Evolutionary conservation across 2,329 filamentous ascomycete genomes (phyloP), one percentile per base, ranked within the genome.

Genomic region (Neospermospora avenae): DNA sequence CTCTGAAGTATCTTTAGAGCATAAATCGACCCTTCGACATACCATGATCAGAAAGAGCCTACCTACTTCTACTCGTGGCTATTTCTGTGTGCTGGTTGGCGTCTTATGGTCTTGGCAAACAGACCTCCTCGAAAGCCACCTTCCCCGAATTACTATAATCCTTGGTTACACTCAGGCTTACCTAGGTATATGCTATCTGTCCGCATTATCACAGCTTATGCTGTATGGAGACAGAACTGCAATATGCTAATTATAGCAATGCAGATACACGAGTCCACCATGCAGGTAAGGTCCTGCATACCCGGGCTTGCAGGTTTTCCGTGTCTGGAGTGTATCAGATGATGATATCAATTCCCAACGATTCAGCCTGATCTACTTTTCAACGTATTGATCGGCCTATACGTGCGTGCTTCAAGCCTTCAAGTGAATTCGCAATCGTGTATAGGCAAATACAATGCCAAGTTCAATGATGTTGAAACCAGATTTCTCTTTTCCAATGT

Each of bases 321-420:
- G 20, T 18, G 31, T 51, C 18, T 37, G 18, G 18, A 22, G 25
- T 49, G 24, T 37, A 37, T 37, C 31, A 51, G 18, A 37, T 24
- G 31, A 51, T 37, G 18, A 6, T 31, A 31, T 51, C 48, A 18
- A 51, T 7, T 22, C 31, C 8, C 3, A 51, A 28, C 31, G 6
- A 37, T 35, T 60, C 37, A 60, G 58, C 44, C 58, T 60, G 52
- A 56, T 28, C 24, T 25, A 34, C 37, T 22, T 37, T 51, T 39
- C 31, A 34, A 45, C 28, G 35, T 55, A n/a, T 41, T 42, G 25
- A 52, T 51, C n/a, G n/a, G n/a, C 48, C 48, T 25, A 53, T 28
- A 48, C 56, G 56, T 58, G 41, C 24, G 25, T n/a, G 31, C n/a
- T 22, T 37, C 31, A 22, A 1, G 34, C 16, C n/a, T 22, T 37